These are phyloP conservation scores for Fusarium buxicola DNA, from an alignment of 2,329 filamentous ascomycete genomes.

Conservation along the genomic window DNA sequence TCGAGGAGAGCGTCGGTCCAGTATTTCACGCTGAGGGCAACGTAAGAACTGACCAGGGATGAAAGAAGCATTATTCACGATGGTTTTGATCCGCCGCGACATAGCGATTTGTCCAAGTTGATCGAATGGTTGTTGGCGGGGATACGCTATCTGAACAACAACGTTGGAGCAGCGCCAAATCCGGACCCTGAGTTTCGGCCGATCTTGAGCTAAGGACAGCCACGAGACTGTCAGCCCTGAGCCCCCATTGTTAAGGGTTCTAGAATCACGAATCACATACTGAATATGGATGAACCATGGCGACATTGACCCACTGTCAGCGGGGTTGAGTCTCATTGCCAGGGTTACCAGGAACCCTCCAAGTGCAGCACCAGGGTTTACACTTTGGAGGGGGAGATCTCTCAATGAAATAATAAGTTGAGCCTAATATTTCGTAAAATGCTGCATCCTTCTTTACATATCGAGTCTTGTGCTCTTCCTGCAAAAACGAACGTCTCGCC, in stretches of 20 bases:
- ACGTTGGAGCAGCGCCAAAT: constrained; percentile 6
- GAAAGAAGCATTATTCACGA: too few relatives aligned
- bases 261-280: constrained; percentile 5
- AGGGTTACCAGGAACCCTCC: constrained; percentile 3
- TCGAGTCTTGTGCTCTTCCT: not conserved
- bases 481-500: not conserved
- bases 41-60: too few relatives aligned
- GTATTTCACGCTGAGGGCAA: too few relatives aligned
- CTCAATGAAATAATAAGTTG: not conserved
- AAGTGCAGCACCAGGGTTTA: not conserved
- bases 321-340: not conserved
- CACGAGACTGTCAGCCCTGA: not conserved
- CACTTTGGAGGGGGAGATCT: not conserved
- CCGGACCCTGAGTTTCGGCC: constrained; percentile 4
- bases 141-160: constrained; percentile 5
- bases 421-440: not conserved
- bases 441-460: not conserved
- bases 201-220: not conserved
- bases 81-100: too few relatives aligned
- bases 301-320: not conserved
- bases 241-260: not conserved
- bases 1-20: too few relatives aligned
- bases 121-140: constrained; percentile 1
- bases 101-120: not conserved
- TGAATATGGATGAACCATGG: not conserved